These are phyloP conservation scores for Zychaea mexicana DNA, from an alignment of 371 early-diverging fungal genomes.

Conservation along the genomic window DNA sequence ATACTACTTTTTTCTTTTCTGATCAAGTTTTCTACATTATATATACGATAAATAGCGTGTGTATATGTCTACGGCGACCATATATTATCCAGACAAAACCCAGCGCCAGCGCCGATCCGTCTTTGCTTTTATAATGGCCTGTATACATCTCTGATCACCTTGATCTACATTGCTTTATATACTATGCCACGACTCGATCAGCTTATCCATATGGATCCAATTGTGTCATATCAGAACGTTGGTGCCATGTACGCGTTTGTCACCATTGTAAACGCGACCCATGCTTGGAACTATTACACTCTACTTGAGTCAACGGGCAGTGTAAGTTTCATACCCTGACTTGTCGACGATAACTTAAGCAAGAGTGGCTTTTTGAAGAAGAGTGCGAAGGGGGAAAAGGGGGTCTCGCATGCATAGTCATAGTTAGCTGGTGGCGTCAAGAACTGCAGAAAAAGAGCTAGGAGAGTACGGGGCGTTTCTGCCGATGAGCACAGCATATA, in stretches of 20 bases:
- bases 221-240: conserved; percentile 14
- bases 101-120: conserved; percentile 46
- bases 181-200: conserved; percentile 48
- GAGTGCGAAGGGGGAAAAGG: neutral
- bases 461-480: neutral
- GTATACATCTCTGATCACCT: conserved; percentile 43
- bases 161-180: conserved; percentile 46
- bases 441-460: too few species aligned
- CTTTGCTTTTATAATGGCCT: conserved; percentile 55
- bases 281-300: conserved; percentile 55
- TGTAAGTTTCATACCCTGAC: conserved; percentile 29
- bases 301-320: conserved; percentile 52
- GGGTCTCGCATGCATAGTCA: neutral
- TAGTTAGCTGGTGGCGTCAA: neutral
- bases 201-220: conserved; percentile 33
- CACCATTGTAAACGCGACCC: conserved; percentile 29
- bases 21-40: neutral
- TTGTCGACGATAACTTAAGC: conserved; percentile 12
- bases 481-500: neutral
- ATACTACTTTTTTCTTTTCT: neutral
- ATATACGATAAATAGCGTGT: conserved; percentile 31
- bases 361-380: neutral
- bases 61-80: conserved; percentile 55
- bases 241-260: conserved; percentile 30
- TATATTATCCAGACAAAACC: conserved; percentile 43